phyloP scores from a whole-genome alignment of 2,329 filamentous ascomycete species.

The Arthrobotrys musiformis region DNA sequence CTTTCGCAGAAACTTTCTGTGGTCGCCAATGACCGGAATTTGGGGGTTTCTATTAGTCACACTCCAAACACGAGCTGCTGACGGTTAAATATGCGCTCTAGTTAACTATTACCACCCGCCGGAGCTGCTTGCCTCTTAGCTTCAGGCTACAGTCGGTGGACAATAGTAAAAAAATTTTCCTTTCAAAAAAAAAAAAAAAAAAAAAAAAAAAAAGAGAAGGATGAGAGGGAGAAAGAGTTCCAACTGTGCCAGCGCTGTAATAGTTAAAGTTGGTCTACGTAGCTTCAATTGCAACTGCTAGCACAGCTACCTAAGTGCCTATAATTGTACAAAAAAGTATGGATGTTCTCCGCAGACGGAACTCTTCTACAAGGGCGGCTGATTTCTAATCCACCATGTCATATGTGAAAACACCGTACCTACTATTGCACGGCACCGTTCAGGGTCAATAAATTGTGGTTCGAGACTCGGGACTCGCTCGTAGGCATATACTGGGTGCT shows the following conservation, averaged over 20 bases:
- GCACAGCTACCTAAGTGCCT: background rate
- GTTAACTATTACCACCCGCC: background rate
- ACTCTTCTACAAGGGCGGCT: slow-evolving; percentile 42
- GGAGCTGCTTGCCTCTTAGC: too few species aligned
- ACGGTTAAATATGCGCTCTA: slow-evolving; percentile 26
- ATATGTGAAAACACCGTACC: too few species aligned
- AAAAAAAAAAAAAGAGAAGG: too few species aligned
- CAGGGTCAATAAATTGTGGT: too few species aligned
- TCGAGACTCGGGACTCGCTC: too few species aligned
- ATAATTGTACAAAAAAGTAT: background rate
- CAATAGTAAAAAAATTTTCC: too few species aligned
- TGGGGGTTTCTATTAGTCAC: slow-evolving; percentile 46
- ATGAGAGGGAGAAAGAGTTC: too few species aligned
- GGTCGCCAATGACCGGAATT: slow-evolving; percentile 17
- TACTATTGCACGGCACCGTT: too few species aligned
- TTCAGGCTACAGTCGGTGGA: too few species aligned
- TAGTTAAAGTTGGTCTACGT: too few species aligned
- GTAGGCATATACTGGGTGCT: background rate
- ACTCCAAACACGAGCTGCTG: background rate
- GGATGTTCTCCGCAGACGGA: slow-evolving; percentile 6
- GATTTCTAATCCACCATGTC: slow-evolving; percentile 43
- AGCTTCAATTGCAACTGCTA: background rate
- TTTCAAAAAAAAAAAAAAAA: too few species aligned
- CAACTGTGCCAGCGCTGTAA: too few species aligned
- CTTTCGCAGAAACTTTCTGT: slow-evolving; percentile 9